Base-by-base conservation (phyloP, 345 rosid species). In the Eucalyptus curtisii region DNA sequence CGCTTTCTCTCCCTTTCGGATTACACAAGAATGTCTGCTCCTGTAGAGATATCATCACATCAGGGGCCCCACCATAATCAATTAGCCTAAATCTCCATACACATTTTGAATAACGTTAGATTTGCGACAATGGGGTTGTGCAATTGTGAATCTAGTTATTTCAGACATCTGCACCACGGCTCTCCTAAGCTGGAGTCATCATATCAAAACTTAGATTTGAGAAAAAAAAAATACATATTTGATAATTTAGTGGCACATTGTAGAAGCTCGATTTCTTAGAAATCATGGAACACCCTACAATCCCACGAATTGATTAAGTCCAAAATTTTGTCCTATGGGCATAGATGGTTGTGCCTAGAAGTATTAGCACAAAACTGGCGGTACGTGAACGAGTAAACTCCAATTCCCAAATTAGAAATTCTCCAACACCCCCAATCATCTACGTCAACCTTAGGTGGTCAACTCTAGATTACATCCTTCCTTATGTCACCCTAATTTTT, bases 11-110 rank as follows among this genome's bases (percentile, higher is more conserved):
- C 79, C 24, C 42, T 30, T 27, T 89, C 87, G 44, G 16, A 33
- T 84, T 47, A 59, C 87, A 85, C 90, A 11, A 87, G 90, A 92
- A 90, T 90, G 90, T 89, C 50, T 87, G 89, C 87, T 89, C 42
- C 82, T 88, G 10, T 49, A 4, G 37, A 47, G 27, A 68, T 49
- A 66, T 66, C 48, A 87, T 89, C 87, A n/a, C 88, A 66, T 88
- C 90, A 24, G 8, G 42, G 89, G 90, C 87, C 89, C 90, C 89
- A 86, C 88, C 30, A 13, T 20, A 40, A 76, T 76, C 84, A 20
- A 5, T 40, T 76, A 22, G 84, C 47, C 84, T 20, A 40, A 40
- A 76, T 20, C 15, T 37, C 27, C 82, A 20, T 19, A 3, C 45
- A 37, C 82, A 71, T 33, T 17, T 33, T 71, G 44, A 68, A 68